These are phyloP conservation scores for Cercospora citrullina DNA, from an alignment of 2,329 filamentous ascomycete species.

Conservation along the genomic window DNA sequence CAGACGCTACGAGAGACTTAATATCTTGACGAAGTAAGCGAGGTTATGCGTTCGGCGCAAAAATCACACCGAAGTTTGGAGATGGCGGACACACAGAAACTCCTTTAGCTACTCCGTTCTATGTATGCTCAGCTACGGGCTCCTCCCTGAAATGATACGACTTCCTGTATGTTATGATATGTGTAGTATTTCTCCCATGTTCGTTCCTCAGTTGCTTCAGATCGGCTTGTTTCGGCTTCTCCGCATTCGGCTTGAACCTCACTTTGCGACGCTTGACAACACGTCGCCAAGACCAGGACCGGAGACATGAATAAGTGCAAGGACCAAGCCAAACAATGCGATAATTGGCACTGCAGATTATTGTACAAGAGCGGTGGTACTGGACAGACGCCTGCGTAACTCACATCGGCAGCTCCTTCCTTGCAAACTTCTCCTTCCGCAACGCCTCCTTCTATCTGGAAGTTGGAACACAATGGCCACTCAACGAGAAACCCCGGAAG, in stretches of 20 bases:
- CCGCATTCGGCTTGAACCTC: not conserved
- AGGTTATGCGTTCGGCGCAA: not conserved
- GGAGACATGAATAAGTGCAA: no score
- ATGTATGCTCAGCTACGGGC: conserved; percentile 14
- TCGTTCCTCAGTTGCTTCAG: not conserved
- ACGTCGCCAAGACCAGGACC: not conserved
- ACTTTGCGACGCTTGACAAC: not conserved
- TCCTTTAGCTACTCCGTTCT: conserved; percentile 14
- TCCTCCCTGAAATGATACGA: conserved; percentile 12
- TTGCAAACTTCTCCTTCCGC: no score
- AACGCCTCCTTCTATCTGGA: no score
- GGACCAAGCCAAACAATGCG: no score
- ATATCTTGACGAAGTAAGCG: not conserved
- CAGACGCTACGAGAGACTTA: conserved; percentile 9
- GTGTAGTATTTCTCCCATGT: not conserved
- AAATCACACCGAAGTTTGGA: conserved; percentile 5
- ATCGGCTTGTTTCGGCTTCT: conserved; percentile 5
- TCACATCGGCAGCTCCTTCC: no score
- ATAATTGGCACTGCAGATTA: no score
- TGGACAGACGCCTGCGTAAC: no score
- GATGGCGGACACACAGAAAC: conserved; percentile 10
- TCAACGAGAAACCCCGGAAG: conserved; percentile 15
- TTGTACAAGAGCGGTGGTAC: no score
- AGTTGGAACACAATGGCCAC: no score
- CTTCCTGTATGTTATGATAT: not conserved